phyloP scores from a whole-genome alignment of 2,329 filamentous ascomycete species.

The Dactylellina parvicollis region DNA sequence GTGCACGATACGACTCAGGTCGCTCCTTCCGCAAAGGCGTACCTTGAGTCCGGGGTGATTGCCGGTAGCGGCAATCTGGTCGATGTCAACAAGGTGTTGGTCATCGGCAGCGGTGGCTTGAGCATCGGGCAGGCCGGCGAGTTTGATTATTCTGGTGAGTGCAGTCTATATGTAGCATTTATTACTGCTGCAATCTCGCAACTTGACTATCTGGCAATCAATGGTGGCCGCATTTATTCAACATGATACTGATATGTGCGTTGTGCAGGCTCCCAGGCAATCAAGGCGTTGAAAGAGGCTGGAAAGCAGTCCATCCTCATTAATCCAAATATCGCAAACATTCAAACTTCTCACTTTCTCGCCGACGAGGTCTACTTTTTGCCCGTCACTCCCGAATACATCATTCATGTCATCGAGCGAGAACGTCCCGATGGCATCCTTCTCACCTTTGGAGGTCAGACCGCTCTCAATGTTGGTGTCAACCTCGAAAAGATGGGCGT shows the following conservation, averaged over 20 bases:
- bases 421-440: constrained; percentile 97
- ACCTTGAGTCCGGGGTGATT: constrained; percentile 86
- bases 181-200: background rate
- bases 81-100: constrained; percentile 94
- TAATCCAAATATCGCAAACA: constrained; percentile 98
- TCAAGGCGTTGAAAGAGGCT: constrained; percentile 96
- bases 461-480: constrained; percentile 93
- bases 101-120: constrained; percentile 93
- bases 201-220: background rate
- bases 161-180: background rate
- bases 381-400: constrained; percentile 96
- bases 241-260: constrained; percentile 42
- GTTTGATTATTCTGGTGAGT: constrained; percentile 95
- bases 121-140: constrained; percentile 98
- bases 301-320: constrained; percentile 90
- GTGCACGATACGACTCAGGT: constrained; percentile 46
- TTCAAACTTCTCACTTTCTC: constrained; percentile 95
- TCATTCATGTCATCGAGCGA: constrained; percentile 95
- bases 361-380: constrained; percentile 98
- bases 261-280: constrained; percentile 82
- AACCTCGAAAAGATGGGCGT: constrained; percentile 96
- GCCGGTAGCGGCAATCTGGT: constrained; percentile 79
- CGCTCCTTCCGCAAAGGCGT: constrained; percentile 71
- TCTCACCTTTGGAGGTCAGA: constrained; percentile 96
- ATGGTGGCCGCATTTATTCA: no score